Conservation (phyloP, 345 rosid species). For the Eutrema yunnanense region DNA sequence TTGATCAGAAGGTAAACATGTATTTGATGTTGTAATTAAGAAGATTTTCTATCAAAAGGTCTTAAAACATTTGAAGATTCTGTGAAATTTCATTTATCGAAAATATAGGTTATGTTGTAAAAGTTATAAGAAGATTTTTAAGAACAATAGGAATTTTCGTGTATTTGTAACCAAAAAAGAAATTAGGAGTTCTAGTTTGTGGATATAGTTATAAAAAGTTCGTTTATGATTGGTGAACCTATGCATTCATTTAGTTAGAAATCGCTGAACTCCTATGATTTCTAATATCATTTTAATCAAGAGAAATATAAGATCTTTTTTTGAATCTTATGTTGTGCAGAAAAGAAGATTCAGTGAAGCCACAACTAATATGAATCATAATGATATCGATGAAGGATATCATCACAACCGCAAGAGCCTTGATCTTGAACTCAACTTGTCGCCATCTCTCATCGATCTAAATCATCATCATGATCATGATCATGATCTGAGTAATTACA, state of each 20-base stretch:
- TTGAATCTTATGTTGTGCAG: conserved; percentile 5
- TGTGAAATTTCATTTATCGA: background rate
- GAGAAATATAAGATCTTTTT: background rate
- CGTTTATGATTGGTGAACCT: too few relatives aligned
- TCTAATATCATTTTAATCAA: too few relatives aligned
- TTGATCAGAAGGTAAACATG: conserved; percentile 54
- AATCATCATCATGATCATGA: conserved; percentile 7
- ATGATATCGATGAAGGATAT: conserved; percentile 27
- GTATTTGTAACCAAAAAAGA: background rate
- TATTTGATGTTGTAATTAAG: background rate
- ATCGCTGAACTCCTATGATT: too few relatives aligned
- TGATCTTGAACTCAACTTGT: conserved; percentile 68
- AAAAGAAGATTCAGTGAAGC: conserved; percentile 47
- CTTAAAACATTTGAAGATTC: background rate
- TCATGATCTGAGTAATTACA: conserved; percentile 8
- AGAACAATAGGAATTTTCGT: too few relatives aligned
- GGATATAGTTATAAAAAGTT: too few relatives aligned
- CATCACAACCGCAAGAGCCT: conserved; percentile 37
- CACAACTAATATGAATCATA: conserved; percentile 32
- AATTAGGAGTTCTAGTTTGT: background rate
- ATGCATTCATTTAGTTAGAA: too few relatives aligned
- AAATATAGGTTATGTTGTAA: background rate
- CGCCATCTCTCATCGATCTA: conserved; percentile 33
- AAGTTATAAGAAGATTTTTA: background rate
- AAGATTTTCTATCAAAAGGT: too few relatives aligned